Conservation (phyloP, 2,329 filamentous ascomycete species). For the Arthrobotrys megalospora region DNA sequence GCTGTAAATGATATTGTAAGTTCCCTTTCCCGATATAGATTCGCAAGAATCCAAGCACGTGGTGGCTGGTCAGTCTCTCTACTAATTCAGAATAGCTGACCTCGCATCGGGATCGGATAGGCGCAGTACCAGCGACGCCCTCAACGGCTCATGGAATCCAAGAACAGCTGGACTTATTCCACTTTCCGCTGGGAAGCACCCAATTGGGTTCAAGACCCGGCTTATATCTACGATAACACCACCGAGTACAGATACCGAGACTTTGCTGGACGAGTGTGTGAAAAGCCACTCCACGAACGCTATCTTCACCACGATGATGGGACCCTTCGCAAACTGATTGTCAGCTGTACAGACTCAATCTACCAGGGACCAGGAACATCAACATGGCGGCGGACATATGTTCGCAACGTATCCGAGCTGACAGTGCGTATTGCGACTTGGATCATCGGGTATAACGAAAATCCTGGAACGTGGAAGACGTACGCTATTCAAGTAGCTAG, state of each 20-base stretch:
- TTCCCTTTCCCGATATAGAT: not conserved
- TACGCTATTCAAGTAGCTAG: conserved; percentile 40
- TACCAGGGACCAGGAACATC: conserved; percentile 29
- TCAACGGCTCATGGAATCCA: not conserved
- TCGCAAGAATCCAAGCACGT: too few relatives aligned
- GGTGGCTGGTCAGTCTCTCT: too few relatives aligned
- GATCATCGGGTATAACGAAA: conserved; percentile 58
- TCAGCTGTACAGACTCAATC: conserved; percentile 60
- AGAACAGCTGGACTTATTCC: not conserved
- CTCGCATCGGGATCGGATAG: not conserved
- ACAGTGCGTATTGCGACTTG: conserved; percentile 61
- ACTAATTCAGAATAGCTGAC: not conserved
- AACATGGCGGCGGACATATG: conserved; percentile 62
- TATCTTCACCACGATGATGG: conserved; percentile 61
- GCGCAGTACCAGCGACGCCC: not conserved
- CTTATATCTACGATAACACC: conserved; percentile 5
- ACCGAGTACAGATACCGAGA: conserved; percentile 56
- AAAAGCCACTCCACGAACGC: conserved; percentile 48
- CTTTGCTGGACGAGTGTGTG: conserved; percentile 50
- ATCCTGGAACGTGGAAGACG: conserved; percentile 52
- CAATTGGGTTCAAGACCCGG: not conserved
- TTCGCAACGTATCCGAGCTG: conserved; percentile 38
- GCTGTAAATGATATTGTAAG: not conserved
- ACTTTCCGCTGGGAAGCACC: not conserved
- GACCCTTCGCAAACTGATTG: conserved; percentile 59